phyloP scores from a whole-genome alignment of 2,329 filamentous ascomycete genomes.

The Catunica adiposa region DNA sequence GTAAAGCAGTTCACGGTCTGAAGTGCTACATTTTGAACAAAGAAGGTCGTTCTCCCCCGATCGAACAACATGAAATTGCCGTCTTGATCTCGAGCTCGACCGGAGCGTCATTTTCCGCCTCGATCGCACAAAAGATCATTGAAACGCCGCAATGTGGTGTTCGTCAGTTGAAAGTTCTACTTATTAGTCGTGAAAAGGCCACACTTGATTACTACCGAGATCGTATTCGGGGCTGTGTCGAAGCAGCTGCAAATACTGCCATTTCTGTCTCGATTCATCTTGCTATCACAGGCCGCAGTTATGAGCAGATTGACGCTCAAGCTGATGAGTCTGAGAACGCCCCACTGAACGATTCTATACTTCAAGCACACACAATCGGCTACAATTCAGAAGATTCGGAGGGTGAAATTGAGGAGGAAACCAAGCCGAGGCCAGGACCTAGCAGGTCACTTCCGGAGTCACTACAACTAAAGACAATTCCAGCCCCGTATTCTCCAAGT shows the following conservation, averaged over 20 bases:
- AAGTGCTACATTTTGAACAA: constrained; percentile 38
- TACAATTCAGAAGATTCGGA: constrained; percentile 9
- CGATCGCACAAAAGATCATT: constrained; percentile 32
- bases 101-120: constrained; percentile 43
- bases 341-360: not conserved
- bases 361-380: not conserved
- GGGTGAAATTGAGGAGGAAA: not conserved
- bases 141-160: constrained; percentile 27
- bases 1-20: constrained; percentile 19
- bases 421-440: constrained; percentile 1
- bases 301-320: constrained; percentile 6
- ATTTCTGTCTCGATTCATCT: constrained; percentile 4
- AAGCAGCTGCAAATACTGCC: constrained; percentile 28
- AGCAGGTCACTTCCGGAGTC: constrained; percentile 7
- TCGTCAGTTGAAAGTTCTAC: constrained; percentile 27
- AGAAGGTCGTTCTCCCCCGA: constrained; percentile 37
- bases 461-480: constrained; percentile 10
- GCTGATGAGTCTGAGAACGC: constrained; percentile 2
- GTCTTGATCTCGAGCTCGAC: constrained; percentile 46
- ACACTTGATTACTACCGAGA: constrained; percentile 31
- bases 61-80: constrained; percentile 42
- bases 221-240: constrained; percentile 23
- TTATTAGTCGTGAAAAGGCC: constrained; percentile 36
- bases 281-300: constrained; percentile 10
- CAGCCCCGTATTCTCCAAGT: not conserved